Base-by-base conservation (phyloP, 192 early-diverging fungal genomes). In the Podila verticillata region DNA sequence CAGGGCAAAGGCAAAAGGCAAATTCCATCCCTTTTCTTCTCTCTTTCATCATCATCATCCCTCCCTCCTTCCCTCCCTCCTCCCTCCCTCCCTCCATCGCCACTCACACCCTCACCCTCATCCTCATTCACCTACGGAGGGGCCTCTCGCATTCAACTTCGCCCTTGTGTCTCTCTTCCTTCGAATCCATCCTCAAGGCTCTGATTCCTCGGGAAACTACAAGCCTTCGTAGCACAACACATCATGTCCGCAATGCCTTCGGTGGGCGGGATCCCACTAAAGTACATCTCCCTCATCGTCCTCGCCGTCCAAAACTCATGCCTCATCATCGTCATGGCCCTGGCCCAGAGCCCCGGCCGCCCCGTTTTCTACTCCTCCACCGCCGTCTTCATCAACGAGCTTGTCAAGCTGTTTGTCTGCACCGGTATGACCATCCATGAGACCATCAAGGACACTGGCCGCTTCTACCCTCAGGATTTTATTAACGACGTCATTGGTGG, bases 281-380 rank as follows among this genome's bases (percentile, higher is more conserved):
- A 96, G 75, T 96, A 94, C 82, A 78, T 96, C 48, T 94, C 93
- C 19, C 90, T 98, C 5, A 63, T 96, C 22, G 92, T 92, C 13
- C 90, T 98, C 13, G 92, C 95, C 2, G 90, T 98, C 48, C 97
- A 98, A 72, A 96, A 97, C 84, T 92, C 93, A 63, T 84, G 89
- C 22, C 83, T 94, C 39, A 94, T 96, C 35, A 86, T 99, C 62
- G 88, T 96, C 19, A 95, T 99, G 95, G 88, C 92, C 49, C 70
- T 80, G 13, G 77, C 77, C 32, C 77, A 80, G 65, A 65, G 77
- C 22, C 31, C 66, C 2, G 77, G 77, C 28, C 77, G 77, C 48
- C 71, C 61, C 22, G 70, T 71, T 15, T 80, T 80, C 30, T 97
- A 97, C 72, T 94, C 96, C 6, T 95, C 96, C 4, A 99, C 97